Conservation (phyloP, 805 yeast genomes). For the Candida xyloterini region DNA sequence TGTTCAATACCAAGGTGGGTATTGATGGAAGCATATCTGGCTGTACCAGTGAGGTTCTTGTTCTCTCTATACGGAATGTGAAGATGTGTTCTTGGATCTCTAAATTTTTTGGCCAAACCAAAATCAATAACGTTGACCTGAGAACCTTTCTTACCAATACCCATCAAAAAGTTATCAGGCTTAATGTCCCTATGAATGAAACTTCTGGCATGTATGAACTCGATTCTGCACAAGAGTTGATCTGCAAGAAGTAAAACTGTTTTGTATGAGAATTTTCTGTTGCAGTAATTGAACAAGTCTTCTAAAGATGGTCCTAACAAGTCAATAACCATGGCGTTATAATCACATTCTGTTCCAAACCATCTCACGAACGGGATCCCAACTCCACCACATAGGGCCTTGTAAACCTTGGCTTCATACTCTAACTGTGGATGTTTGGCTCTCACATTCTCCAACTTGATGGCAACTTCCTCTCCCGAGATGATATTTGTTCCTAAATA, state of each 20-base stretch:
- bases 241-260: constrained; percentile 92
- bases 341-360: constrained; percentile 96
- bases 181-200: constrained; percentile 83
- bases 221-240: constrained; percentile 90
- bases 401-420: constrained; percentile 94
- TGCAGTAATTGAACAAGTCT: constrained; percentile 94
- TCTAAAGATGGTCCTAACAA: constrained; percentile 92
- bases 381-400: constrained; percentile 91
- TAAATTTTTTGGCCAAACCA: constrained; percentile 88
- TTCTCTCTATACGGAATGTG: constrained; percentile 97
- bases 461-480: constrained; percentile 97
- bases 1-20: constrained; percentile 97
- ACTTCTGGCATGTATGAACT: constrained; percentile 92
- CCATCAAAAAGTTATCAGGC: constrained; percentile 84
- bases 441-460: constrained; percentile 82
- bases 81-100: constrained; percentile 90
- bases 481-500: constrained; percentile 90
- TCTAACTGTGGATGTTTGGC: constrained; percentile 97
- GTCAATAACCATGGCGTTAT: constrained; percentile 95
- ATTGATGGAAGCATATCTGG: constrained; percentile 91
- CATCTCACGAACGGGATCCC: constrained; percentile 97
- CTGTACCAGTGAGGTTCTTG: constrained; percentile 95
- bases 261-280: constrained; percentile 87
- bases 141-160: constrained; percentile 89
- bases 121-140: constrained; percentile 93